Evolutionary conservation across 2,329 filamentous ascomycete species (phyloP).

Genomic region (Diaporthe sp.): DNA sequence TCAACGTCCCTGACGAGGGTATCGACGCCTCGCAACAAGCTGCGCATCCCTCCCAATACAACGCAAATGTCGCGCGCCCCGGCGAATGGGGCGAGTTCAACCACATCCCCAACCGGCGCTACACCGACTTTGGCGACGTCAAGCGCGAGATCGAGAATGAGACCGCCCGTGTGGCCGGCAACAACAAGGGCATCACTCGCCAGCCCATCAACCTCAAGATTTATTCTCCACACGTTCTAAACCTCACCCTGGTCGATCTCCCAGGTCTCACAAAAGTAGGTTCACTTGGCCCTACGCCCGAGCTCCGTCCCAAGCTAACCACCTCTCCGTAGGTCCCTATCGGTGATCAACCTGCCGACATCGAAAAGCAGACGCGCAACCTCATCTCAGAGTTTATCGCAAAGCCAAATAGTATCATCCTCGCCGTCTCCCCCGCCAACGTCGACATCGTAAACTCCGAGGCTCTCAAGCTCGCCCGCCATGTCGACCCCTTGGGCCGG

Average conservation of each 20-base stretch:
- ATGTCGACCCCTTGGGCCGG: slow-evolving; percentile 97
- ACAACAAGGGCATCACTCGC: slow-evolving; percentile 96
- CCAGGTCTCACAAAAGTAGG: slow-evolving; percentile 83
- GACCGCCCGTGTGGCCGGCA: slow-evolving; percentile 95
- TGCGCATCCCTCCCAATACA: slow-evolving; percentile 40
- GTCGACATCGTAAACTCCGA: slow-evolving; percentile 99
- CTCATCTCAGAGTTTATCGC: slow-evolving; percentile 99
- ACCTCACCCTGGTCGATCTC: slow-evolving; percentile 95
- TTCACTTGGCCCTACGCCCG: no score
- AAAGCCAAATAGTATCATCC: slow-evolving; percentile 97
- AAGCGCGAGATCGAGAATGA: slow-evolving; percentile 97
- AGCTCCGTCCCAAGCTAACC: slow-evolving; percentile 10
- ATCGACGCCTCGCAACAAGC: slow-evolving; percentile 60
- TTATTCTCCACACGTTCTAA: slow-evolving; percentile 98
- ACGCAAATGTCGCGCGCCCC: slow-evolving; percentile 75
- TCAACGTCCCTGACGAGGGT: slow-evolving; percentile 90
- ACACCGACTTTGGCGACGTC: slow-evolving; percentile 98
- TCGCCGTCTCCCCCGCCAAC: slow-evolving; percentile 96
- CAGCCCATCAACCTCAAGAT: slow-evolving; percentile 98
- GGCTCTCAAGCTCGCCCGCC: slow-evolving; percentile 93
- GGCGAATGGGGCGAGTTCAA: slow-evolving; percentile 98
- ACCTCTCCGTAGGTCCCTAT: slow-evolving; percentile 80
- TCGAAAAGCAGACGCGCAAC: slow-evolving; percentile 95
- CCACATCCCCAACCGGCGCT: slow-evolving; percentile 97
- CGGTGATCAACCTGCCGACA: slow-evolving; percentile 95